Conservation (phyloP, 768 basidiomycete species). For the Hygrocybe coccinea region DNA sequence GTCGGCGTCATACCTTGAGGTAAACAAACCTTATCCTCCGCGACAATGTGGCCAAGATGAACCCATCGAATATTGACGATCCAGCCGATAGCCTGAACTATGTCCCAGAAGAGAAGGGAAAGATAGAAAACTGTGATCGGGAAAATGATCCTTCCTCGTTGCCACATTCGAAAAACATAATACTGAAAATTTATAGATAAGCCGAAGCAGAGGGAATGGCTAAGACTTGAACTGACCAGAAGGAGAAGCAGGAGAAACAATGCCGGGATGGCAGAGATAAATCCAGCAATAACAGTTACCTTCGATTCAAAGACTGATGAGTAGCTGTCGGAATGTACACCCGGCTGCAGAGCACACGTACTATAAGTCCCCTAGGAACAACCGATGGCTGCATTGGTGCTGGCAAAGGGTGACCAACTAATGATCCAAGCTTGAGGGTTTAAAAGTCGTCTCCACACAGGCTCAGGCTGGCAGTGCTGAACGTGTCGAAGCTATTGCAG, state of each 20-base stretch:
- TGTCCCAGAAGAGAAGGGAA: constrained; percentile 1
- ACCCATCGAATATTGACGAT: neutral
- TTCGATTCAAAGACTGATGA: neutral
- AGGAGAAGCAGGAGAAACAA: neutral
- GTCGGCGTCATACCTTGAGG: neutral
- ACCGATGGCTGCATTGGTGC: too few species aligned
- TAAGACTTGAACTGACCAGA: neutral
- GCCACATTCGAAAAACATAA: neutral
- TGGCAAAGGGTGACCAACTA: too few species aligned
- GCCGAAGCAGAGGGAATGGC: neutral
- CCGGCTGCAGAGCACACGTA: too few species aligned
- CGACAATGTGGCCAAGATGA: neutral
- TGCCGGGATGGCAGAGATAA: neutral
- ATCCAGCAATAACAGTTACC: neutral
- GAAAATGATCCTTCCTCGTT: neutral
- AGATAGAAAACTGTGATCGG: neutral
- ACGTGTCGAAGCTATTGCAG: too few species aligned
- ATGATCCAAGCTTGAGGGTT: too few species aligned
- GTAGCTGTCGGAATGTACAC: too few species aligned
- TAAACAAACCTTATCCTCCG: neutral
- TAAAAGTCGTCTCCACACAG: too few species aligned
- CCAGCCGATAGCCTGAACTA: neutral
- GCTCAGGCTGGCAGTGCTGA: too few species aligned
- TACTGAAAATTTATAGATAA: neutral
- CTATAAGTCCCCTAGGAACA: too few species aligned